Base-by-base conservation (phyloP, 345 rosid genomes). In the Eucalyptus decipiens region DNA sequence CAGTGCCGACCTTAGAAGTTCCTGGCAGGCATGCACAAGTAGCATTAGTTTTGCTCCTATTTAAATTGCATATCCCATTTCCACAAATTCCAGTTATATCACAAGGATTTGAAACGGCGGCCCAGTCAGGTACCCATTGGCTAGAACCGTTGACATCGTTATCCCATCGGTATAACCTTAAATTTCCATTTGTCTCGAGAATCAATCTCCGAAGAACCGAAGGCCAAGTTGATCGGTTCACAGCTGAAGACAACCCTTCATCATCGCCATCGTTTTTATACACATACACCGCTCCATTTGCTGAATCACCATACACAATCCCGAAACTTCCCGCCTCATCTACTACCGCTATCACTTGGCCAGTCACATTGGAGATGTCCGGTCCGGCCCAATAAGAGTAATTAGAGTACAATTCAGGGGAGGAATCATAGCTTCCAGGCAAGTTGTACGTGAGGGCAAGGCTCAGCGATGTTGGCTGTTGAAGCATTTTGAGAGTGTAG, bases 341-440 rank as follows among this genome's bases (percentile, higher is more conserved):
- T 62, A 97, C 72, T 4, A 95, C 93, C 0, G 97, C 99, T 32
- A 95, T 92, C 43, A 97, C 98, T 67, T 94, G 95, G 26, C 98
- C 99, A 0, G 99, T 96, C 52, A 94, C 97, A 86, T 97, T 96
- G 2, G 99, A 97, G 69, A 97, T 95, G 43, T 96, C 98, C 2
- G 99, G 99, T 49, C 94, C 96, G 17, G 92, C 90, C 99, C 99
- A 96, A 89, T 97, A 97, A n/a, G 99, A 94, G 90, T 93, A 95
- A 90, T 97, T 97, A 80, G 92, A 91, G 80, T 92, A 91, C 72
- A 92, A 88, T 34, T 91, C 88, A 30, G 92, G 88, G 3, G 93
- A 91, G 85, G 91, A 86, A 86, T 91, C 91, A n/a, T 50, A 85
- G 9, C 92, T 19, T 47, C 87, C 89, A 1, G 94, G 95, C 90